Evolutionary conservation across 805 yeast genomes (phyloP), one percentile per base, ranked within the genome.

Genomic region (Nakazawaea sp.): DNA sequence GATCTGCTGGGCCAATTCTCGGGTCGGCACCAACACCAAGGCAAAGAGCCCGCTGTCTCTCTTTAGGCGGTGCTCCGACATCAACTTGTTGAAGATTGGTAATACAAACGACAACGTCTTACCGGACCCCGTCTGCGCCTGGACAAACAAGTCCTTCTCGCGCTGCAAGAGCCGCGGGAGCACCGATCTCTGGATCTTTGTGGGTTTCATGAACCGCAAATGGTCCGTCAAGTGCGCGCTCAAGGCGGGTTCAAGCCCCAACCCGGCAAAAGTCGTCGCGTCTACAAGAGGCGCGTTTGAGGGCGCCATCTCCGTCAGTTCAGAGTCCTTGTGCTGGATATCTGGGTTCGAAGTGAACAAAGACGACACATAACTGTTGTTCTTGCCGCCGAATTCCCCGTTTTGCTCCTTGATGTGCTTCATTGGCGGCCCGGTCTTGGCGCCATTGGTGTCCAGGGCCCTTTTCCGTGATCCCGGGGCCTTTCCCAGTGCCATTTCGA

Each of bases 121-220:
- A 58, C 99, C 99, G 0, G 97, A 89, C 36, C 99, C 99, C 0
- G 99, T 92, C 59, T 94, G 97, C 0, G 99, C 96, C 53, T 88
- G 94, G 32, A 92, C 83, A 47, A 92, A 83, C 39, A 88, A 62
- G 58, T 92, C 98, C 23, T 65, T 59, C 16, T 69, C 61, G 30
- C 68, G 46, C 1, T 63, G 53, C 5, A 73, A 47, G 20, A 78
- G 55, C 35, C 66, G 64, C 16, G 97, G 96, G 8, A 88, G 64
- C 0, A 83, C 92, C 5, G 81, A 61, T 45, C 86, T 71, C 59
- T 92, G 99, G 46, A 92, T 86, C 47, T 75, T 77, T 0, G 98
- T 94, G 2, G 99, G 98, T 18, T 73, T 63, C 28, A 61, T 50
- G 49, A 78, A 72, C 21, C 63, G 53, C 62, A 86, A 62, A 38